Base-by-base conservation (phyloP, 768 basidiomycete species). In the Mrakia frigida region DNA sequence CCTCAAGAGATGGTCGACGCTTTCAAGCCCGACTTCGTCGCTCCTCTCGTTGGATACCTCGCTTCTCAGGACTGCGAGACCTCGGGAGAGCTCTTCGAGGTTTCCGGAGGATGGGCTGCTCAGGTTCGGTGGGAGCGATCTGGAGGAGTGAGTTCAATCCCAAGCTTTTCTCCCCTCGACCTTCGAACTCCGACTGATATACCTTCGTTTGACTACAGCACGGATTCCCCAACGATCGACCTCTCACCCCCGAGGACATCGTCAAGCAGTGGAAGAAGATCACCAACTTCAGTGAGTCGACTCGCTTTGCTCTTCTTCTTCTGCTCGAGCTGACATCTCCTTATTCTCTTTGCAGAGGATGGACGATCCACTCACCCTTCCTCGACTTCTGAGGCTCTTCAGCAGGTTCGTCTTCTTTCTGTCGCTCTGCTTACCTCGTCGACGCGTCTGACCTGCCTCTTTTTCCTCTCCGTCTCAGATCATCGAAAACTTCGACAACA, bases 91-190 rank as follows among this genome's bases (percentile, higher is more conserved):
- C 82, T 99, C 70, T 95, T 95, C 82, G 95, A 98, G 83, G 88
- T 94, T 56, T 87, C 87, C 21, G 94, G 92, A 33, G 97, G 96
- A 0, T 98, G 94, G 92, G 91, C 91, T 4, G 92, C 92, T 0
- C 89, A 94, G 83, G 90, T 92, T 43, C 87, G 96, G 75, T 99
- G 96, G 95, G 92, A 98, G 83, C 89, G 93, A 21, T 86, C 93
- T 13, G 91, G 90, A 1, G 97, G 95, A 31, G 14, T 85, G 90
- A 81, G 90, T 91, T n/a, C n/a, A n/a, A n/a, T n/a, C n/a, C n/a
- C n/a, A n/a, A n/a, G n/a, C n/a, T n/a, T n/a, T n/a, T n/a, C n/a
- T n/a, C n/a, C n/a, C n/a, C n/a, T n/a, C n/a, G n/a, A n/a, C n/a
- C 13, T 37, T 56, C 18, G 13, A 11, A 41, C 35, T 28, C 37